phyloP scores from a whole-genome alignment of 495 filamentous ascomycete genomes.

The Penicillium verhagenii region DNA sequence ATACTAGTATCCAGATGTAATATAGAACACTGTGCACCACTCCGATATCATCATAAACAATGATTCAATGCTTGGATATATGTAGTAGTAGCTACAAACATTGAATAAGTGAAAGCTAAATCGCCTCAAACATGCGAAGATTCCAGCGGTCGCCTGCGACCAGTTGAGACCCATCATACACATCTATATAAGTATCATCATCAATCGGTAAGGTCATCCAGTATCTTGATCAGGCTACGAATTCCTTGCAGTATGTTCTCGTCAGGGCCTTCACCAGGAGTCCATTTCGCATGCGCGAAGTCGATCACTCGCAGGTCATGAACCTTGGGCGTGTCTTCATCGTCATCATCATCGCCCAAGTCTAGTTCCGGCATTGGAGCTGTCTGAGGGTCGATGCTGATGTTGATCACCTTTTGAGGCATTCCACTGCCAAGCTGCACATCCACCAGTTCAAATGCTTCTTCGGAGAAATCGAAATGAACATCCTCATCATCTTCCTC shows the following conservation, averaged over 20 bases:
- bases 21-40: too few relatives aligned
- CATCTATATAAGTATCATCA: constrained; percentile 18
- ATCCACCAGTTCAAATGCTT: constrained; percentile 35
- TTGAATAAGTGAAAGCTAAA: too few relatives aligned
- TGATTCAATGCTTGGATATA: too few relatives aligned
- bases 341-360: constrained; percentile 65
- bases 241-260: constrained; percentile 80
- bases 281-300: constrained; percentile 92
- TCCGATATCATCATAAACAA: too few relatives aligned
- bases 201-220: constrained; percentile 59
- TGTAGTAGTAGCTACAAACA: too few relatives aligned
- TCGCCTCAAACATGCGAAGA: constrained; percentile 2
- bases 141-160: constrained; percentile 33
- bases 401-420: constrained; percentile 37
- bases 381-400: constrained; percentile 38
- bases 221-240: constrained; percentile 66
- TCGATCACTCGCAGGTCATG: constrained; percentile 89
- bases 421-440: constrained; percentile 28
- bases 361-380: constrained; percentile 18
- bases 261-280: constrained; percentile 81
- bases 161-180: constrained; percentile 6
- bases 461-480: constrained; percentile 51
- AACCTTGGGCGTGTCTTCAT: constrained; percentile 66
- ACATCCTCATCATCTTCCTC: constrained; percentile 55
- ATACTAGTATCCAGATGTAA: too few relatives aligned